Evolutionary conservation across 768 basidiomycete genomes (phyloP).

Genomic region (Tephrocybe rancida): DNA sequence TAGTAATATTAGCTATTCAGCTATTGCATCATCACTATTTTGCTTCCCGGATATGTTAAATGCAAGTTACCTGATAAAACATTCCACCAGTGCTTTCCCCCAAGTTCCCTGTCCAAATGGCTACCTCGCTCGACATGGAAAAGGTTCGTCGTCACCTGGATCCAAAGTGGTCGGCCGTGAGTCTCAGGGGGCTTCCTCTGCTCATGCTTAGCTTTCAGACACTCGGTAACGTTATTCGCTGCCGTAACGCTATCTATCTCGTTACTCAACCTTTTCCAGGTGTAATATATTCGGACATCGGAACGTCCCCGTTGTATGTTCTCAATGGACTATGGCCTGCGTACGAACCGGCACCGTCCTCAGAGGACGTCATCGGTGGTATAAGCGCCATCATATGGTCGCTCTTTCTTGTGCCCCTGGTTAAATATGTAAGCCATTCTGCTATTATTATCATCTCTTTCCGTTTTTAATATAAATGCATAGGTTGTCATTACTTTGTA

Average conservation of each 20-base stretch:
- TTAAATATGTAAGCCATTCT: slow-evolving; percentile 61
- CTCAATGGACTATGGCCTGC: slow-evolving; percentile 66
- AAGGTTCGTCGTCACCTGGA: background rate
- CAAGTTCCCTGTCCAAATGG: background rate
- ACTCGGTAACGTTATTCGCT: slow-evolving; percentile 7
- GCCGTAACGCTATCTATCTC: background rate
- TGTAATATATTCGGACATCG: slow-evolving; percentile 52
- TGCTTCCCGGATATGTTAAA: too few relatives aligned
- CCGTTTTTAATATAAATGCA: background rate
- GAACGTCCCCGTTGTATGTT: slow-evolving; percentile 66
- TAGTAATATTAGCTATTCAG: too few relatives aligned
- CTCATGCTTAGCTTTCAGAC: slow-evolving; percentile 10
- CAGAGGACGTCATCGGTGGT: slow-evolving; percentile 66
- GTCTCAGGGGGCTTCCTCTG: slow-evolving; percentile 11
- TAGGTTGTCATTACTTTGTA: slow-evolving; percentile 46
- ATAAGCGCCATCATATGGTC: slow-evolving; percentile 68
- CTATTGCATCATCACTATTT: too few relatives aligned
- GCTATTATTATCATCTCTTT: background rate
- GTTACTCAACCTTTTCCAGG: slow-evolving; percentile 27
- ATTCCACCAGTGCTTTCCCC: too few relatives aligned
- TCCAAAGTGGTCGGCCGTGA: slow-evolving; percentile 9
- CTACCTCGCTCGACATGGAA: slow-evolving; percentile 27
- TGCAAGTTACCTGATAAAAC: too few relatives aligned
- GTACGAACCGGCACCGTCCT: slow-evolving; percentile 43
- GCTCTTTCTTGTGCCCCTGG: slow-evolving; percentile 56